These are phyloP conservation scores for Claviceps arundinis DNA, from an alignment of 2,329 filamentous ascomycete genomes.

Conservation along the genomic window DNA sequence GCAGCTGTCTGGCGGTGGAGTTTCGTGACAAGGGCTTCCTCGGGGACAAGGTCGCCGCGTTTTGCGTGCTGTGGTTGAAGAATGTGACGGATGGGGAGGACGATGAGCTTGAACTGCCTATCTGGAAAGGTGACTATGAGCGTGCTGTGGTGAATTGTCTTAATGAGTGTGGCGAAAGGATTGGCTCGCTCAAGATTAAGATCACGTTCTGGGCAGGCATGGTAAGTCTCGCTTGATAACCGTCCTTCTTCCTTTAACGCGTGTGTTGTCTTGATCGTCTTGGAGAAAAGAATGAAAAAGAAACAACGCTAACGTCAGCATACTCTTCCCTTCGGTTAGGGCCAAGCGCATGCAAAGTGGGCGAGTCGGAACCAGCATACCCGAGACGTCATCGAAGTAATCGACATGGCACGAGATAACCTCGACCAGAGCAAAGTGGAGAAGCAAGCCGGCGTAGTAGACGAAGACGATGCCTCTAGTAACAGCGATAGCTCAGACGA, in stretches of 20 bases:
- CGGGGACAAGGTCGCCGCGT: slow-evolving; percentile 44
- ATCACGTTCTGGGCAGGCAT: slow-evolving; percentile 23
- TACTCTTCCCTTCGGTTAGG: slow-evolving; percentile 10
- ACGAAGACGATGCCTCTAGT: slow-evolving; percentile 17
- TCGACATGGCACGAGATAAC: slow-evolving; percentile 25
- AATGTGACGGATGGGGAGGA: slow-evolving; percentile 58
- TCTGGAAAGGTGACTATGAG: slow-evolving; percentile 48
- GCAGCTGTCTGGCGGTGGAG: slow-evolving; percentile 40
- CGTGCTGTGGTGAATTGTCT: slow-evolving; percentile 33
- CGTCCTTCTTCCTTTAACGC: neutral
- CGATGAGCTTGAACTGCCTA: slow-evolving; percentile 39
- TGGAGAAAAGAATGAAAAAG: too few species aligned
- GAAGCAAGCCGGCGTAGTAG: slow-evolving; percentile 22
- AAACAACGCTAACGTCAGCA: too few species aligned
- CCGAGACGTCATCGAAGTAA: slow-evolving; percentile 32
- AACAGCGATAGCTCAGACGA: slow-evolving; percentile 16
- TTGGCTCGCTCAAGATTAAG: slow-evolving; percentile 30
- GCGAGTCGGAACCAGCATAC: slow-evolving; percentile 20
- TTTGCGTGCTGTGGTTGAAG: slow-evolving; percentile 54
- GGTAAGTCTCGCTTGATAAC: slow-evolving; percentile 11
- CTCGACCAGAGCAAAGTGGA: slow-evolving; percentile 18
- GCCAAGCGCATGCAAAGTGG: slow-evolving; percentile 23
- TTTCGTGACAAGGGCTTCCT: slow-evolving; percentile 28
- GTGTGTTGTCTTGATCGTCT: too few species aligned
- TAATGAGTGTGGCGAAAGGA: slow-evolving; percentile 31